Conservation (phyloP, 2,329 filamentous ascomycete genomes). For the Diaporthe aspalathi region DNA sequence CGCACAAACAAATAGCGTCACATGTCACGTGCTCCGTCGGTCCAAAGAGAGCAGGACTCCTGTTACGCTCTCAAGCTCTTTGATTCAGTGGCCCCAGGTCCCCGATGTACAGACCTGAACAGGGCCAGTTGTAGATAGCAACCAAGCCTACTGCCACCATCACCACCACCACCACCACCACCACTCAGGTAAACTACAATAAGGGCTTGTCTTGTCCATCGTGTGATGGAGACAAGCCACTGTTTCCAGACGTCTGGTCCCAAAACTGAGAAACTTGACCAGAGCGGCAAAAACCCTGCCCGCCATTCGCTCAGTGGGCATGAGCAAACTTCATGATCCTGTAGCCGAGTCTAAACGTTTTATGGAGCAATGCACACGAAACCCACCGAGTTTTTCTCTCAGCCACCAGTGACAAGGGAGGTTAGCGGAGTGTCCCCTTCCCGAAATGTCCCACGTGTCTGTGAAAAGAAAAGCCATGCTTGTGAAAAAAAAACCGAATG, state of each 20-base stretch:
- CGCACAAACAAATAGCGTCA: background rate
- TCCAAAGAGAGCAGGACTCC: background rate
- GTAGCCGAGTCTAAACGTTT: constrained; percentile 33
- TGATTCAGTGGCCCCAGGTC: background rate
- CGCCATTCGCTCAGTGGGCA: constrained; percentile 3
- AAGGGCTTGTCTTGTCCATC: constrained; percentile 2
- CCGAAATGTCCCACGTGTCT: background rate
- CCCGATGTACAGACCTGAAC: background rate
- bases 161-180: background rate
- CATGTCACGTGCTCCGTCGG: constrained; percentile 14
- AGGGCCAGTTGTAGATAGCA: constrained; percentile 16
- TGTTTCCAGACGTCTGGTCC: background rate
- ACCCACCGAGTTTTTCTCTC: constrained; percentile 19
- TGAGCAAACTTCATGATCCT: constrained; percentile 26
- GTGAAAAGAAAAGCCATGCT: constrained; percentile 31
- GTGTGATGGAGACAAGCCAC: constrained; percentile 7
- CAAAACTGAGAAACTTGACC: background rate
- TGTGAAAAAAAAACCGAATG: constrained; percentile 27
- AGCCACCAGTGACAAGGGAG: background rate
- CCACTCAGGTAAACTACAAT: background rate
- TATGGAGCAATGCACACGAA: constrained; percentile 31
- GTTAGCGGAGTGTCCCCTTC: background rate
- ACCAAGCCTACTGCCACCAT: no score
- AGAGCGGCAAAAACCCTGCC: constrained; percentile 3
- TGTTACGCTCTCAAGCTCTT: constrained; percentile 17